These are phyloP conservation scores for Mycena belliarum DNA, from an alignment of 768 basidiomycete genomes.

Conservation along the genomic window DNA sequence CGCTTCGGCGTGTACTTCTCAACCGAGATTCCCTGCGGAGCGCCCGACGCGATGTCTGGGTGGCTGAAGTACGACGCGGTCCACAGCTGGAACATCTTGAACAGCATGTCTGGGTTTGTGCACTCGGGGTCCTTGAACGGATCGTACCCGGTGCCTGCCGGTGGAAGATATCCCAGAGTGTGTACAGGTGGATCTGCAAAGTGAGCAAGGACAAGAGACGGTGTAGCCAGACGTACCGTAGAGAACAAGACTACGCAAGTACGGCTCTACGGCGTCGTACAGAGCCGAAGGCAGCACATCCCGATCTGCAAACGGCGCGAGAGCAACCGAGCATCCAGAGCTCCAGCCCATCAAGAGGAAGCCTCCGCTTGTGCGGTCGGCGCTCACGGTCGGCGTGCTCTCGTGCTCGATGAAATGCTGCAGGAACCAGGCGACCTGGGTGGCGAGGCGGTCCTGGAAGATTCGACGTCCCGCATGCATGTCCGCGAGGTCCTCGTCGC, in stretches of 20 bases:
- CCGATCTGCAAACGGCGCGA: conserved; percentile 32
- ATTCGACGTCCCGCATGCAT: conserved; percentile 25
- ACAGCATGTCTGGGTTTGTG: conserved; percentile 20
- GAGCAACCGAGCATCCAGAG: conserved; percentile 30
- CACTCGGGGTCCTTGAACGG: background rate
- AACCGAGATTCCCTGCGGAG: background rate
- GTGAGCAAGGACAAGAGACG: no score
- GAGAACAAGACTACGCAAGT: conserved; percentile 33
- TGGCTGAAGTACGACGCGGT: conserved; percentile 32
- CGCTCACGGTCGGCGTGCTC: conserved; percentile 27
- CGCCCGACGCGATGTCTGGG: conserved; percentile 10
- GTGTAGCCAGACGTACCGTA: no score
- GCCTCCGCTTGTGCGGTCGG: conserved; percentile 32
- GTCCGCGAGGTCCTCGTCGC: conserved; percentile 34
- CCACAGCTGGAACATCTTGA: conserved; percentile 26
- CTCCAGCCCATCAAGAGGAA: conserved; percentile 43
- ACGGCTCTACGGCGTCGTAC: conserved; percentile 29
- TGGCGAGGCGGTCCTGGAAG: conserved; percentile 30
- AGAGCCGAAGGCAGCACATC: conserved; percentile 23
- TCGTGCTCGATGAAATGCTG: conserved; percentile 29
- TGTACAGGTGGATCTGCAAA: background rate
- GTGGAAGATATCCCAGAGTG: background rate
- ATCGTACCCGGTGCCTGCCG: background rate
- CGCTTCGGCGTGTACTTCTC: background rate
- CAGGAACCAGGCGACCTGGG: conserved; percentile 31